These are phyloP conservation scores for Fusarium brevicatenulatum DNA, from an alignment of 2,329 filamentous ascomycete genomes.

Conservation along the genomic window DNA sequence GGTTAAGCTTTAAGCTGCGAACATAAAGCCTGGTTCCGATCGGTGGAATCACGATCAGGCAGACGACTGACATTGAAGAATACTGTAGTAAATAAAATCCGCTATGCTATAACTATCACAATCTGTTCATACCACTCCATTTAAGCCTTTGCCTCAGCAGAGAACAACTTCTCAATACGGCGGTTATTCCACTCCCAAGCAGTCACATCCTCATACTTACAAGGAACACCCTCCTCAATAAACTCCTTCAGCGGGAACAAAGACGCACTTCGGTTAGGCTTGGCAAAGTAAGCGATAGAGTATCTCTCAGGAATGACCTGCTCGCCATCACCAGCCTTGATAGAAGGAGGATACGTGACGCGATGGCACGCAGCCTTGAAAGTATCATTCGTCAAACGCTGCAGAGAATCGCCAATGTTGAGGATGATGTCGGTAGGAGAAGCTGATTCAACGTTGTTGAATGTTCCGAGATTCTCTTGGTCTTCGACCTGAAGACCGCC, in stretches of 20 bases:
- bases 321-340: conserved; percentile 33
- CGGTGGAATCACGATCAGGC: neutral
- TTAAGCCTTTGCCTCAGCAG: conserved; percentile 1
- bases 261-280: conserved; percentile 46
- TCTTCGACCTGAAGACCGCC: conserved; percentile 47
- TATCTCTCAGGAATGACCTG: conserved; percentile 43
- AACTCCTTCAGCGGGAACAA: conserved; percentile 47
- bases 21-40: neutral
- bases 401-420: conserved; percentile 53
- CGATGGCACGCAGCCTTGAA: conserved; percentile 50
- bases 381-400: conserved; percentile 51
- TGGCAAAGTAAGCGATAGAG: conserved; percentile 44
- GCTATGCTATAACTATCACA: conserved; percentile 15
- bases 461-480: conserved; percentile 39
- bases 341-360: conserved; percentile 44
- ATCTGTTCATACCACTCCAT: neutral
- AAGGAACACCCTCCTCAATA: conserved; percentile 36
- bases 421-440: conserved; percentile 49
- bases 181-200: conserved; percentile 49
- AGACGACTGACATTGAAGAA: rapidly evolving
- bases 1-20: no score
- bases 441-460: conserved; percentile 37
- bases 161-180: conserved; percentile 41
- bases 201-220: conserved; percentile 47
- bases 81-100: neutral